phyloP scores from a whole-genome alignment of 371 early-diverging fungal genomes.

The Paraphysoderma sedebokerense region DNA sequence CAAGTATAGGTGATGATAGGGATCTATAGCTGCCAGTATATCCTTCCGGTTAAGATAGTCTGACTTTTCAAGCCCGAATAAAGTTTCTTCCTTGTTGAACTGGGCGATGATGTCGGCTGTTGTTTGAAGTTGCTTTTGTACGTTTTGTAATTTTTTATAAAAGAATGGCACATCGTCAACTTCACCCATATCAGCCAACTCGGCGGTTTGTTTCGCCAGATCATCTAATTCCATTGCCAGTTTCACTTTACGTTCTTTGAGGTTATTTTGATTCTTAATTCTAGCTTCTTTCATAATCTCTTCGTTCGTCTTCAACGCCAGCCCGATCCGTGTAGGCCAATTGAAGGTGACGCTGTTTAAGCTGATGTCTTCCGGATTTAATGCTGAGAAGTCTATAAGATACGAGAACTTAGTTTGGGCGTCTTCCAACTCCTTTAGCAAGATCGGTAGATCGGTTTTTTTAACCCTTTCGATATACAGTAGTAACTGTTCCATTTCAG shows the following conservation, averaged over 20 bases:
- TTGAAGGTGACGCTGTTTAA: constrained; percentile 32
- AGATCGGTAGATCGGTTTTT: constrained; percentile 18
- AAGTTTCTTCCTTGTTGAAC: constrained; percentile 36
- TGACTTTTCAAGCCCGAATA: constrained; percentile 29
- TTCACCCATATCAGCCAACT: constrained; percentile 32
- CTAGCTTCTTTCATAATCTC: constrained; percentile 23
- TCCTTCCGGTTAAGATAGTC: constrained; percentile 32
- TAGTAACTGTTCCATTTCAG: constrained; percentile 39
- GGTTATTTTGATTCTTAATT: constrained; percentile 19
- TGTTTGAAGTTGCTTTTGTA: constrained; percentile 26
- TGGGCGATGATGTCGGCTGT: constrained; percentile 27
- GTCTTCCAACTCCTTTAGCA: constrained; percentile 24
- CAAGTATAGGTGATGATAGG: constrained; percentile 31
- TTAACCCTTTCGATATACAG: constrained; percentile 24
- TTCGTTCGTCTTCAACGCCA: constrained; percentile 24
- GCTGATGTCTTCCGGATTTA: constrained; percentile 24
- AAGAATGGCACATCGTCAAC: constrained; percentile 43
- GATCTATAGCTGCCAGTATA: constrained; percentile 27
- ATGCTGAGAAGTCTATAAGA: constrained; percentile 25
- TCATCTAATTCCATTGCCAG: constrained; percentile 32
- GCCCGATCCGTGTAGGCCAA: constrained; percentile 27
- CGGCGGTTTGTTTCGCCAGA: constrained; percentile 27
- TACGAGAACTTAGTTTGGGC: constrained; percentile 20
- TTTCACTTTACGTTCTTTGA: constrained; percentile 21
- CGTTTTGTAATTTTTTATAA: constrained; percentile 31